Conservation (phyloP, 1,284 basidiomycete genomes). For the Rhodotorula sp. region DNA sequence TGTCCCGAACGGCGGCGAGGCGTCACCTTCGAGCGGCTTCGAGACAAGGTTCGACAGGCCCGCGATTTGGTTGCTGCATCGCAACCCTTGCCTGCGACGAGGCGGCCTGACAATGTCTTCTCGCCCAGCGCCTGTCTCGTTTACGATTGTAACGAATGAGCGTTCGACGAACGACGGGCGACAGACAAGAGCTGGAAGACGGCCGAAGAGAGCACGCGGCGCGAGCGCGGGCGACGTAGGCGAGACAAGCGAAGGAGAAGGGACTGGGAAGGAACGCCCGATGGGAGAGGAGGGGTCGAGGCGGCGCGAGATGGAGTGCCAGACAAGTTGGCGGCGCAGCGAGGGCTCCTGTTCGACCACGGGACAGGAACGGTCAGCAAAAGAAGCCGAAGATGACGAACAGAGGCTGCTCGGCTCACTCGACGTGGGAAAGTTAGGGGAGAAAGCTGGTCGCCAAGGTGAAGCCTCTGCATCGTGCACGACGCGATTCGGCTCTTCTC, state of each 20-base stretch:
- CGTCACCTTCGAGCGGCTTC: not conserved
- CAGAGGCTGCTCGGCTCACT: no score
- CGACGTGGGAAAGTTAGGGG: not conserved
- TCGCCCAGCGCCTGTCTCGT: not conserved
- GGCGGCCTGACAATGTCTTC: not conserved
- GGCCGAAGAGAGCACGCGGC: not conserved
- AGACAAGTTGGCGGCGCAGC: not conserved
- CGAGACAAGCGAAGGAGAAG: no score
- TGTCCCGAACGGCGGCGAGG: not conserved
- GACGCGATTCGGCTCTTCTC: no score
- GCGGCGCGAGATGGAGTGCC: not conserved
- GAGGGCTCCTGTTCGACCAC: not conserved
- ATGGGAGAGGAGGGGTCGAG: not conserved
- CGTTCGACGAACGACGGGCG: not conserved
- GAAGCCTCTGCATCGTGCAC: not conserved
- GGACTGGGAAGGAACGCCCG: no score
- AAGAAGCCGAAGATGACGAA: no score
- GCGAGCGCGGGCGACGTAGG: not conserved
- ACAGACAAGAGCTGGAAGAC: not conserved
- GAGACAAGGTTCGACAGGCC: not conserved
- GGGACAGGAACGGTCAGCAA: no score
- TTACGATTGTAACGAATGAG: not conserved
- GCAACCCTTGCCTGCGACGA: no score
- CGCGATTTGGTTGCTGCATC: no score
- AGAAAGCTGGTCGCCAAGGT: not conserved